These are phyloP conservation scores for Pyricularia pennisetigena DNA, from an alignment of 2,329 filamentous ascomycete genomes.

Conservation along the genomic window DNA sequence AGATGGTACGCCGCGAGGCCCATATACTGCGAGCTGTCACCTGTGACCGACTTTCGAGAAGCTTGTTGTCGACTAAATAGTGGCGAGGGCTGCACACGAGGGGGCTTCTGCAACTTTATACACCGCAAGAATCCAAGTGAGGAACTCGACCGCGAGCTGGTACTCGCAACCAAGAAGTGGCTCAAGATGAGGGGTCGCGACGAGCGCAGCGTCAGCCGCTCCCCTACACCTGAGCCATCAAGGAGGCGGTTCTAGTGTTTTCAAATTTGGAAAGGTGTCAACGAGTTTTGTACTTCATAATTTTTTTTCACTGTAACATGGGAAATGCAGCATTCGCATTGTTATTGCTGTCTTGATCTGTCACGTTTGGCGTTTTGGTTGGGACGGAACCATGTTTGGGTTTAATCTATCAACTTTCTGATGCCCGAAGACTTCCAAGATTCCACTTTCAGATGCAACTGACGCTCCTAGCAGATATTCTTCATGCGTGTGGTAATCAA, in stretches of 20 bases:
- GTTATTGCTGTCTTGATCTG: background rate
- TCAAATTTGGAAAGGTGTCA: background rate
- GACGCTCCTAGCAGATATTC: background rate
- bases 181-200: constrained; percentile 75
- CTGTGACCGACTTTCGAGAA: constrained; percentile 96
- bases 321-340: background rate
- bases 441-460: background rate
- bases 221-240: constrained; percentile 77
- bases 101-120: constrained; percentile 99
- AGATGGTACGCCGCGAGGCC: constrained; percentile 96
- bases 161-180: constrained; percentile 93
- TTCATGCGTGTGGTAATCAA: background rate
- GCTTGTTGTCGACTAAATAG: constrained; percentile 92
- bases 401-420: background rate
- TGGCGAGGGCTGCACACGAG: constrained; percentile 89
- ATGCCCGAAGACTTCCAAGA: background rate
- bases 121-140: constrained; percentile 89
- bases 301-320: background rate
- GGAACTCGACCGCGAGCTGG: constrained; percentile 81
- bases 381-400: background rate
- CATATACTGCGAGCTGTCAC: constrained; percentile 95
- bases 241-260: constrained; percentile 53
- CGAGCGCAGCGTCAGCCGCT: constrained; percentile 70
- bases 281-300: background rate
- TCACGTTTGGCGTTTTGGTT: constrained; percentile 1